Evolutionary conservation across 2,329 filamentous ascomycete species (phyloP), one percentile per base, ranked within the genome.

Genomic region (Gyromitra esculenta): DNA sequence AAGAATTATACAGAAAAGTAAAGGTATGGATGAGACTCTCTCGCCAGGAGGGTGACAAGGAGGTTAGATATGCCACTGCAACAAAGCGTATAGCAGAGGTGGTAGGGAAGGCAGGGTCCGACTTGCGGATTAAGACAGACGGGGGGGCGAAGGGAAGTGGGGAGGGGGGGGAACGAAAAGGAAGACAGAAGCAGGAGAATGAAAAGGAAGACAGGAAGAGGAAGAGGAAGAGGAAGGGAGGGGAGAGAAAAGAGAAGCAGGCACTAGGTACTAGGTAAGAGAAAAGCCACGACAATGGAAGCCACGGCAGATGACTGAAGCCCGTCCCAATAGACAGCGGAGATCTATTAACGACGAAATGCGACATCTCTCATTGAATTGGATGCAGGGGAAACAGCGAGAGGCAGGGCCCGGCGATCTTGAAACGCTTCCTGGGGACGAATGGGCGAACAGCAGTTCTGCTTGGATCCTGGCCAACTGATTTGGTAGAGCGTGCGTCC

Each of bases 41-140:
- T 67, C 48, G 50, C 68, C 59, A 18, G 54, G 45, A 62, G 52
- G 31, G 45, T 37, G 31, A n/a, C 15, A 52, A 52, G 48, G 31
- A 57, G 54, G 31, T n/a, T 37, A 57, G 54, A 57, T 57, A 57
- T 57, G 54, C 13, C 1, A 13, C 13, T 31, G 8, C 13, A 35
- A 31, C 21, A 9, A 25, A 31, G 50, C 2, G 9, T 54, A 54
- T 54, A 54, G 13, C 5, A 31, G 1, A 54, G 21, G 21, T 54
- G 52, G 11, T 21, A 63, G 11, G 15, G 41, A 62, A 54, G 18
- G 31, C 13, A 67, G 68, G 35, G 21, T 64, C 59, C 68, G 57
- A 41, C 59, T 35, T 59, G 63, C 52, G 39, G 45, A 37, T 8
- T 31, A 37, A 57, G 37, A 57, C 25, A 18, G 43, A 37, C 9